A percentile compares a stretch with the other conserved stretches of the same genome.
Conservation (phyloP, 441 rosid genomes). For the Mallotus repandus region DNA sequence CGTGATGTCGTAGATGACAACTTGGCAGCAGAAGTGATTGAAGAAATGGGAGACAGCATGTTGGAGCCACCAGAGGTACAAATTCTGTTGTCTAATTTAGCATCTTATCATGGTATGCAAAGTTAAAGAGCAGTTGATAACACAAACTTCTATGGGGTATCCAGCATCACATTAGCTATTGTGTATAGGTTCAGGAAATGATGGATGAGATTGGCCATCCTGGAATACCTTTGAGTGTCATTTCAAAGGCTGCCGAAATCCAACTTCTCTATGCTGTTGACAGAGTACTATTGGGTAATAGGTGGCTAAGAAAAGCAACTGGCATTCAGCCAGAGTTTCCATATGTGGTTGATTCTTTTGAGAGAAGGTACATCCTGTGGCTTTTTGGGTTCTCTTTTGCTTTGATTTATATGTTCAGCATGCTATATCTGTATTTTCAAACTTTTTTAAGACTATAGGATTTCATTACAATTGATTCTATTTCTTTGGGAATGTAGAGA, state of each 20-base stretch:
- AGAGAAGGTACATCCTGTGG: slow-evolving; percentile 61
- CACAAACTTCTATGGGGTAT: not conserved
- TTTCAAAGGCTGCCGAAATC: slow-evolving; percentile 95
- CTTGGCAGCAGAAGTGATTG: slow-evolving; percentile 78
- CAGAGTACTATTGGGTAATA: slow-evolving; percentile 72
- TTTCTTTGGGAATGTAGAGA: not conserved
- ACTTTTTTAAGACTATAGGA: not conserved
- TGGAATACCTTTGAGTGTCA: slow-evolving; percentile 76
- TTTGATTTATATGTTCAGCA: not conserved
- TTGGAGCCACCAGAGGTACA: slow-evolving; percentile 93
- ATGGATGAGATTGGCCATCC: slow-evolving; percentile 86
- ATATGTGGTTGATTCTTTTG: slow-evolving; percentile 89
- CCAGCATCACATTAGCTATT: too few species aligned
- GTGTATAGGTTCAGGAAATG: slow-evolving; percentile 74
- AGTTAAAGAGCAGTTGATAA: not conserved
- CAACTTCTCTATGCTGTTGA: slow-evolving; percentile 83
- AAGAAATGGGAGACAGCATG: slow-evolving; percentile 83
- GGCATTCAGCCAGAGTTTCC: slow-evolving; percentile 97
- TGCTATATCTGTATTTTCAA: not conserved
- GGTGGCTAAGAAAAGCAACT: slow-evolving; percentile 93
- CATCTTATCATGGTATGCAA: not conserved
- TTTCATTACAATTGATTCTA: not conserved
- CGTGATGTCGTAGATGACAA: slow-evolving; percentile 78
- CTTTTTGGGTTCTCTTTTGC: not conserved
- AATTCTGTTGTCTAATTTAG: slow-evolving; percentile 5